Evolutionary conservation across 2,329 filamentous ascomycete genomes (phyloP).

Genomic region (Aspergillus sp.): DNA sequence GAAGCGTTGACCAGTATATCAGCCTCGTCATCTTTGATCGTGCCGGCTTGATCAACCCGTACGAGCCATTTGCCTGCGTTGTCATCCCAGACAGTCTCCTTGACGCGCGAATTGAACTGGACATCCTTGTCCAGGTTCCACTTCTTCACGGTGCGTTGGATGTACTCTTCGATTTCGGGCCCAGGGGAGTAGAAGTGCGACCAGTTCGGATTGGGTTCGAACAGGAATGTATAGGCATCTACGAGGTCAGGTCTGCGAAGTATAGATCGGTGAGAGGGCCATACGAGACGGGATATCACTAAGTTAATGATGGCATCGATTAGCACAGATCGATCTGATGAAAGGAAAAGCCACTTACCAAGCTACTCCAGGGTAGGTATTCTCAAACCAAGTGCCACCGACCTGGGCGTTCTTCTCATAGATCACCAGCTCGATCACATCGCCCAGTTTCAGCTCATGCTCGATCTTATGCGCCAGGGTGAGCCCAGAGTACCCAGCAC

Average conservation of each 20-base stretch:
- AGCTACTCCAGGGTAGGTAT: conserved; percentile 32
- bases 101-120: conserved; percentile 38
- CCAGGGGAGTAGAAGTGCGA: conserved; percentile 39
- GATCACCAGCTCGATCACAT: conserved; percentile 24
- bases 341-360: conserved; percentile 11
- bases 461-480: conserved; percentile 39
- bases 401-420: conserved; percentile 28
- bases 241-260: conserved; percentile 16
- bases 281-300: conserved; percentile 14
- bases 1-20: conserved; percentile 27
- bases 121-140: conserved; percentile 40
- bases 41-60: conserved; percentile 15
- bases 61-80: conserved; percentile 15
- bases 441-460: conserved; percentile 27
- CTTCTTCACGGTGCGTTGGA: conserved; percentile 38
- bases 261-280: neutral
- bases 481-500: conserved; percentile 30
- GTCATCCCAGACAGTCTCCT: conserved; percentile 39
- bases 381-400: conserved; percentile 27
- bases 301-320: neutral
- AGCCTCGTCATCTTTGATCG: conserved; percentile 16
- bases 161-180: conserved; percentile 43
- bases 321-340: neutral
- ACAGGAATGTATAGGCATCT: conserved; percentile 41
- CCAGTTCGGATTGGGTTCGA: conserved; percentile 44